These are phyloP conservation scores for Anisodus tanguticus DNA, from an alignment of 257 asterid species.

Conservation along the genomic window DNA sequence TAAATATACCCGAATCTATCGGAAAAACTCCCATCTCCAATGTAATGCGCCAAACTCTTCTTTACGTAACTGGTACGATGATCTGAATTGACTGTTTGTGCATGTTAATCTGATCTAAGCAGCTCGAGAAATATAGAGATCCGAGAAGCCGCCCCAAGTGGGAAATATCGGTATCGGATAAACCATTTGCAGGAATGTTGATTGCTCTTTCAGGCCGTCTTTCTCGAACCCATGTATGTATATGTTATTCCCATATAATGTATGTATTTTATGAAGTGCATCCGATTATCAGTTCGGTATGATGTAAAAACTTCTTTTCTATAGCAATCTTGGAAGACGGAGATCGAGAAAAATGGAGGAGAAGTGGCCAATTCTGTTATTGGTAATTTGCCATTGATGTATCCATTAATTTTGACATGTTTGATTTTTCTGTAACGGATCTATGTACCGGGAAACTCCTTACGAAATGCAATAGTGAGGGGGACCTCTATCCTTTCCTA, in stretches of 20 bases:
- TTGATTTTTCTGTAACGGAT: too few species aligned
- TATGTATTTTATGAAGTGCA: neutral
- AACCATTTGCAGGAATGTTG: constrained; percentile 67
- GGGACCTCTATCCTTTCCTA: too few species aligned
- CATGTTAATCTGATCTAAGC: constrained; percentile 42
- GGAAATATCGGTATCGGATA: constrained; percentile 36
- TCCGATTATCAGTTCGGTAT: neutral
- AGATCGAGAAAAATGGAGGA: constrained; percentile 83
- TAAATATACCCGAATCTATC: constrained; percentile 67
- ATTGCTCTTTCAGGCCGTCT: constrained; percentile 81
- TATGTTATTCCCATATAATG: constrained; percentile 46
- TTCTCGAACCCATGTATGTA: constrained; percentile 62
- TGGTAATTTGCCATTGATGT: too few species aligned
- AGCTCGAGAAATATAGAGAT: constrained; percentile 55
- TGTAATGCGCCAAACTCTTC: constrained; percentile 40
- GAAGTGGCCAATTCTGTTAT: constrained; percentile 66
- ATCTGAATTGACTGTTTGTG: neutral
- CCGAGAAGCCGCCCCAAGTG: constrained; percentile 42
- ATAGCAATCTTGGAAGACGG: constrained; percentile 81
- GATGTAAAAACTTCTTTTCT: neutral
- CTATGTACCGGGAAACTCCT: too few species aligned
- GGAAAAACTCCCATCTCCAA: constrained; percentile 50
- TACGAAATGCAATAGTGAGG: too few species aligned
- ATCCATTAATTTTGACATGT: too few species aligned
- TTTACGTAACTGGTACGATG: neutral